Evolutionary conservation across 441 rosid species (phyloP).

Genomic region (Francoa sonchifolia): DNA sequence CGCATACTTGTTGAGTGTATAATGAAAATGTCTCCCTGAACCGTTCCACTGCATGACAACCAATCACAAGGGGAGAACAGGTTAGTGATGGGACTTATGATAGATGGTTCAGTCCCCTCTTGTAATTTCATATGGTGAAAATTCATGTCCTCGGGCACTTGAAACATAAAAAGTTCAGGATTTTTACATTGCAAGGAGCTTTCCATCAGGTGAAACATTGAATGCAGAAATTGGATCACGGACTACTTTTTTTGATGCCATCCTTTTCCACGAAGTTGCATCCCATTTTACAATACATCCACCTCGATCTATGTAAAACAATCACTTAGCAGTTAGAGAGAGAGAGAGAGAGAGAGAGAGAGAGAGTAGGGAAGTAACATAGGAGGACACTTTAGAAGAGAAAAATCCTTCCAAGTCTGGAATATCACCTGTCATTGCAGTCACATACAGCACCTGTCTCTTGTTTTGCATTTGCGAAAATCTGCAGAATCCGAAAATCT

Average conservation of each 20-base stretch:
- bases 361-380: background rate
- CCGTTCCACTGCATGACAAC: slow-evolving; percentile 49
- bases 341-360: background rate
- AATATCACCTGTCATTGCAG: slow-evolving; percentile 63
- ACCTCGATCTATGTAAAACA: slow-evolving; percentile 38
- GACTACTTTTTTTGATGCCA: slow-evolving; percentile 35
- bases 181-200: slow-evolving; percentile 64
- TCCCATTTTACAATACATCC: slow-evolving; percentile 63
- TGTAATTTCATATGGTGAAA: background rate
- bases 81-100: background rate
- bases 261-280: slow-evolving; percentile 57
- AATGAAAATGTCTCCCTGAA: slow-evolving; percentile 52
- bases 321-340: slow-evolving; percentile 5
- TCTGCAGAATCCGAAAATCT: slow-evolving; percentile 69
- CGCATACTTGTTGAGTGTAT: slow-evolving; percentile 38
- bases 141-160: slow-evolving; percentile 2
- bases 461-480: slow-evolving; percentile 42
- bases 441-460: slow-evolving; percentile 43
- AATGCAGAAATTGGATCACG: slow-evolving; percentile 54
- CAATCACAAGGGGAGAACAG: slow-evolving; percentile 4
- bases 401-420: background rate
- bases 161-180: slow-evolving; percentile 3
- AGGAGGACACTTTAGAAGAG: slow-evolving; percentile 2
- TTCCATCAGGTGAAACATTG: slow-evolving; percentile 76
- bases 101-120: background rate